Base-by-base conservation (phyloP, 495 filamentous ascomycete genomes). In the Penicillium simplicissimum region DNA sequence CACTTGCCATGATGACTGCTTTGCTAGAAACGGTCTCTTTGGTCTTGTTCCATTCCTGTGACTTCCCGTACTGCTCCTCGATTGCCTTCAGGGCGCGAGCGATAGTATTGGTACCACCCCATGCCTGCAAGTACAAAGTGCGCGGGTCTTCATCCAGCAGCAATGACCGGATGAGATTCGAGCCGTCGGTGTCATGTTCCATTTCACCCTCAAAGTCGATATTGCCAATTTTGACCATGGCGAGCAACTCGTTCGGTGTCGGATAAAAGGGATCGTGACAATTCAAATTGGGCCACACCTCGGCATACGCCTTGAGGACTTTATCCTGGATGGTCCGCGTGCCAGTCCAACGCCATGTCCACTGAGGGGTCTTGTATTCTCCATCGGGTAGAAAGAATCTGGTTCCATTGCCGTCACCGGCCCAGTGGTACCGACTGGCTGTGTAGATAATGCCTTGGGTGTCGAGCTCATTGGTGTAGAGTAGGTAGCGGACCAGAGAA, bases 101-200 rank as follows among this genome's bases (percentile, higher is more conserved):
- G 17, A 81, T 72, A 25, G 69, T 68, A 56, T 79, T 79, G 38
- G 71, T 70, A 36, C 78, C 76, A 19, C 74, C 76, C 78, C 78
- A 81, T 9, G 55, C 60, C 55, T 63, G 60, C 55, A 63, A 51
- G 38, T 63, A 63, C 0, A 63, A 38, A 15, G 34, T 19, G 33
- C 60, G 48, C 7, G 60, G 17, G 35, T 63, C 60, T 14, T 63
- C 14, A 19, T 63, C 55, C 40, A 63, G 38, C 33, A 63, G 13
- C 11, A 63, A 17, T n/a, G 31, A 19, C 31, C 25, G 40, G 11
- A 63, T 58, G 13, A 58, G 60, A 48, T 58, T 21, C 4, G 47
- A 54, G 4, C 60, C 60, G 15, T 49, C 60, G 3, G 60, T 58
- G 33, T 63, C 60, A 38, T 58, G 40, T 14, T 31, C 31, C 55